Evolutionary conservation across 169 alveolate genomes (phyloP).

Genomic region (Babesia microti): DNA sequence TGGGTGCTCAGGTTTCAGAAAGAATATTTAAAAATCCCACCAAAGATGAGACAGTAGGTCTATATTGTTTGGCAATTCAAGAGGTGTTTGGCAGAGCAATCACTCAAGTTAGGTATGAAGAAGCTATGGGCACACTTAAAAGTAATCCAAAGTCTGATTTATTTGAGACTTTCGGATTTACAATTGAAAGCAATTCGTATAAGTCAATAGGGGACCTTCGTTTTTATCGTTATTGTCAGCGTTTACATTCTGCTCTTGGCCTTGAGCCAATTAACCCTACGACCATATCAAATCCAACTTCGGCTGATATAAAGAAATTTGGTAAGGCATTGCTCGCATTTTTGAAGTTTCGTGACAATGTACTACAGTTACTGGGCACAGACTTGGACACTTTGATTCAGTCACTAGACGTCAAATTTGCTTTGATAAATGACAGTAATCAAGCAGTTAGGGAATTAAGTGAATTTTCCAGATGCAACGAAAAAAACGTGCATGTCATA

Average conservation of each 20-base stretch:
- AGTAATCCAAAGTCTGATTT: constrained; percentile 12
- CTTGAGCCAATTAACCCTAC: constrained; percentile 30
- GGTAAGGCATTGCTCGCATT: constrained; percentile 33
- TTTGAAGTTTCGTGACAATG: constrained; percentile 31
- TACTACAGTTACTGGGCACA: constrained; percentile 22
- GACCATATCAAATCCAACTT: constrained; percentile 38
- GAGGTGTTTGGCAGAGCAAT: constrained; percentile 39
- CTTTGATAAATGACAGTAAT: constrained; percentile 10
- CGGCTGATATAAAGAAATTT: constrained; percentile 21
- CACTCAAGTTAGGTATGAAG: constrained; percentile 42
- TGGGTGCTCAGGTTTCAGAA: constrained; percentile 39
- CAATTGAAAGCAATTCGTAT: constrained; percentile 26
- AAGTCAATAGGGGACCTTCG: constrained; percentile 41
- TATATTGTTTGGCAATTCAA: constrained; percentile 43
- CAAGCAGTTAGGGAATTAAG: constrained; percentile 9
- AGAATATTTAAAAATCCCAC: constrained; percentile 33
- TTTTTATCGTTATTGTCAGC: constrained; percentile 44
- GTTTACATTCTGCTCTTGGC: constrained; percentile 28
- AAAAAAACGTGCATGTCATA: constrained; percentile 9
- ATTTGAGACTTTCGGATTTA: constrained; percentile 11
- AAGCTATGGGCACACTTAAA: constrained; percentile 17
- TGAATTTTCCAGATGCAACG: constrained; percentile 11
- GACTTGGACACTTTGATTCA: constrained; percentile 14
- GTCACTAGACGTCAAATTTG: constrained; percentile 26
- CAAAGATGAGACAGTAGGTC: constrained; percentile 35